Conservation (phyloP, 2,329 filamentous ascomycete species). For the Claviceps sorghi region DNA sequence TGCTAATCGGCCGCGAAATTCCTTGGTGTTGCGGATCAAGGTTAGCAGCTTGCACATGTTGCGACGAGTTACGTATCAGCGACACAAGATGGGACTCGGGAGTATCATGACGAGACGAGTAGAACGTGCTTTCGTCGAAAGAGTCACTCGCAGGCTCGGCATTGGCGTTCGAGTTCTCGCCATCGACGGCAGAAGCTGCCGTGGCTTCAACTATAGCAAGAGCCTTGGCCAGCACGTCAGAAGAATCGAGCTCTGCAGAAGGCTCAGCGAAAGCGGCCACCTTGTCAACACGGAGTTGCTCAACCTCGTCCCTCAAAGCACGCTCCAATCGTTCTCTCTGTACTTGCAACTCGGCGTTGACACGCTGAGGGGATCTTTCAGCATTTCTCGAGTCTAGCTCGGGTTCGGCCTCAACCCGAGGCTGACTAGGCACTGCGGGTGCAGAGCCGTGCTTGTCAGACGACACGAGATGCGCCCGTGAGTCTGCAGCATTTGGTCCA, state of each 20-base stretch:
- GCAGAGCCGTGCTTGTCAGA: neutral
- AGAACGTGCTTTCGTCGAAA: conserved; percentile 87
- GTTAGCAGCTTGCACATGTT: conserved; percentile 15
- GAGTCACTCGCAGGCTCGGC: conserved; percentile 58
- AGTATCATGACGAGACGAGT: conserved; percentile 86
- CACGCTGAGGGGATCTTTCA: conserved; percentile 71
- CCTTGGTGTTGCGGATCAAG: conserved; percentile 7
- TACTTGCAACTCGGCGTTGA: conserved; percentile 66
- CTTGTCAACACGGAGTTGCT: conserved; percentile 38
- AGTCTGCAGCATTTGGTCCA: neutral
- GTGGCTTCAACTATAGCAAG: conserved; percentile 56
- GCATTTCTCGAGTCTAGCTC: conserved; percentile 72
- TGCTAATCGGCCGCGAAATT: neutral
- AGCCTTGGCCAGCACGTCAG: conserved; percentile 58
- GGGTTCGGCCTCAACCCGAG: conserved; percentile 37
- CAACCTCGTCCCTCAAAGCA: conserved; percentile 59
- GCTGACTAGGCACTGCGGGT: conserved; percentile 8
- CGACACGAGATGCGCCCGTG: neutral
- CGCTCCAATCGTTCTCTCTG: conserved; percentile 73
- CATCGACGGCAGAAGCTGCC: conserved; percentile 43
- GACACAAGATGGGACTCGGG: conserved; percentile 37
- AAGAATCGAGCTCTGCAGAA: conserved; percentile 53
- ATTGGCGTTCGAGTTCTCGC: conserved; percentile 38
- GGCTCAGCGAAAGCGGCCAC: conserved; percentile 33
- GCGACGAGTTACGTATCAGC: conserved; percentile 31